A percentile compares a stretch with the other conserved stretches of the same genome.
Conservation (phyloP, 441 rosid genomes). For the Pelargonium citronellum region DNA sequence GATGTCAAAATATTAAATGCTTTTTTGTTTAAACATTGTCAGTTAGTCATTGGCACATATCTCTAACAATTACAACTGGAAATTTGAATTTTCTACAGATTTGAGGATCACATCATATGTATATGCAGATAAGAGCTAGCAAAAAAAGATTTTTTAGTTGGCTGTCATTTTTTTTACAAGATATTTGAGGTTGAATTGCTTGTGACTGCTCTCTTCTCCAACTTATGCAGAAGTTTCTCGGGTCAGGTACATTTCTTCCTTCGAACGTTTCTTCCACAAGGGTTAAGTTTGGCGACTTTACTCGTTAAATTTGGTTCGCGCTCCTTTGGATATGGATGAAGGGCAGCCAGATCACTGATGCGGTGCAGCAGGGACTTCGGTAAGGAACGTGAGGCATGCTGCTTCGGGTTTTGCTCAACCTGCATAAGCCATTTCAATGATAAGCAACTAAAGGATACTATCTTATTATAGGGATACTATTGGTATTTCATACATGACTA, state of each 20-base stretch:
- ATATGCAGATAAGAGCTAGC: slow-evolving; percentile 1
- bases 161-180: slow-evolving; percentile 18
- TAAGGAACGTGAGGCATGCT: slow-evolving; percentile 29
- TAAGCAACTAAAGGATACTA: background rate
- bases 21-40: slow-evolving; percentile 14
- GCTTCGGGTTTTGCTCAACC: slow-evolving; percentile 43
- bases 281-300: slow-evolving; percentile 23
- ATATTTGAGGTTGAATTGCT: slow-evolving; percentile 17
- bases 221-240: slow-evolving; percentile 12
- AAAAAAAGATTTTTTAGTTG: background rate
- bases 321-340: slow-evolving; percentile 63
- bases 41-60: slow-evolving; percentile 17
- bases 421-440: slow-evolving; percentile 28
- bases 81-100: slow-evolving; percentile 15
- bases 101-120: slow-evolving; percentile 16
- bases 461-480: no score
- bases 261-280: slow-evolving; percentile 35
- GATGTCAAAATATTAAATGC: no score
- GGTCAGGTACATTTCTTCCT: slow-evolving; percentile 32
- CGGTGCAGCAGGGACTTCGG: slow-evolving; percentile 53
- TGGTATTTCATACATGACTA: background rate
- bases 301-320: slow-evolving; percentile 21
- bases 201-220: slow-evolving; percentile 17
- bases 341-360: slow-evolving; percentile 56
- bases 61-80: slow-evolving; percentile 19